Evolutionary conservation across 176 grass and related monocot genomes (phyloP).

Genomic region (Cymbopogon citratus): DNA sequence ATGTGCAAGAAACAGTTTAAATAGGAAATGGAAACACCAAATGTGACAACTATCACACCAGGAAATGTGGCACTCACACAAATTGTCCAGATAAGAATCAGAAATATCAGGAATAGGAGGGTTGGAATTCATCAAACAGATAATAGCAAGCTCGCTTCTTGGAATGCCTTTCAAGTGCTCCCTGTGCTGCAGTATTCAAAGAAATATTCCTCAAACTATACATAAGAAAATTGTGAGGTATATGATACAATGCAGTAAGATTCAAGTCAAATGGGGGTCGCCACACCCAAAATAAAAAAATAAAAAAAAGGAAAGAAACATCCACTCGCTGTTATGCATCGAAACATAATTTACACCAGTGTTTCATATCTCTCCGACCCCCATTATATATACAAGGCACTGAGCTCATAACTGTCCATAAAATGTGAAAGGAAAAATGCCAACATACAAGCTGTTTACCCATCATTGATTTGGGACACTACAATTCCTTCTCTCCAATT

Average conservation of each 20-base stretch:
- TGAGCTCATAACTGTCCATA: background rate
- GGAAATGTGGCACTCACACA: conserved; percentile 57
- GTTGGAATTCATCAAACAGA: conserved; percentile 79
- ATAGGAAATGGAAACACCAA: conserved; percentile 15
- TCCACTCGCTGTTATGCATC: background rate
- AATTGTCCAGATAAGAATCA: conserved; percentile 58
- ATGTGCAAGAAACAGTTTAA: background rate
- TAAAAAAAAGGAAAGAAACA: background rate
- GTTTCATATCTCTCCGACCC: background rate
- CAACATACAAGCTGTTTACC: background rate
- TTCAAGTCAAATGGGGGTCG: background rate
- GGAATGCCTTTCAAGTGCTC: conserved; percentile 55
- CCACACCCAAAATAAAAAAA: background rate
- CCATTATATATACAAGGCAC: background rate
- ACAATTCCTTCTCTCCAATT: background rate
- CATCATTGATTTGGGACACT: background rate
- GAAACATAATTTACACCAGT: background rate
- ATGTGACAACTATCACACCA: background rate
- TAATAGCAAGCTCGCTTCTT: conserved; percentile 56
- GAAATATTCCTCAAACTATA: conserved; percentile 26
- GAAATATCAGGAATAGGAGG: conserved; percentile 91
- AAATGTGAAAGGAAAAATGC: conserved; percentile 14
- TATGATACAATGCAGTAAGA: background rate
- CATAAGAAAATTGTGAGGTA: background rate
- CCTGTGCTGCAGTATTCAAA: conserved; percentile 55